Base-by-base conservation (phyloP, 2,329 filamentous ascomycete genomes). In the Colletotrichum godetiae region DNA sequence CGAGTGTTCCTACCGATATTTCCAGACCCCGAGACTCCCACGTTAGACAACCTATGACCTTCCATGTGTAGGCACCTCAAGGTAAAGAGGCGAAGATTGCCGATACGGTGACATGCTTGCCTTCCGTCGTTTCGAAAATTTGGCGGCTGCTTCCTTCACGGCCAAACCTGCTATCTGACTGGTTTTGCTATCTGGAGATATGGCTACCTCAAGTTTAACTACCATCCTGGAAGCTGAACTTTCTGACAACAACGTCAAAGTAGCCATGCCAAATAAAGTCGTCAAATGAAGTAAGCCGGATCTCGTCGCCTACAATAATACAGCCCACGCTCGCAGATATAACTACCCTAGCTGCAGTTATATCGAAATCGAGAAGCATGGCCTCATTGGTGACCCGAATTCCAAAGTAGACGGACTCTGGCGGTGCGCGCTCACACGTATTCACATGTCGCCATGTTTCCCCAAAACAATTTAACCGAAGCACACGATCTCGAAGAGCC, bases 401-500 rank as follows among this genome's bases (percentile, higher is more conserved):
- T 46, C 19, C 19, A 49, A 22, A 19, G 15, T 19, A 49, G 42
- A 49, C 19, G 8, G 19, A 8, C 42, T 49, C 19, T 19, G 19
- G 42, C 19, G 42, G 42, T 22, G 42, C 19, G 42, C 15, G 19
- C 19, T 49, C 42, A 49, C 42, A 49, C 4, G 8, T 29, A 22
- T 3, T n/a, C 7, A 49, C 42, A 49, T 49, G 19, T 37, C 31
- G 13, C 8, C 61, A 64, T 64, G 61, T n/a, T 37, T 55, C 22
- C 31, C 19, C 55, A 46, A 12, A 49, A 52, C 15, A 53, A 46
- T 11, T 29, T 4, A 22, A 31, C 56, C n/a, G 61, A 67, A 63
- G 68, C 70, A 12, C 69, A 77, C 24, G 77, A 77, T 7, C 77
- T 76, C 2, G 78, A 11, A 77, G 76, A 2, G 78, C 79, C 5